These are phyloP conservation scores for Echites panduratus DNA, from an alignment of 257 asterid species.

Conservation along the genomic window DNA sequence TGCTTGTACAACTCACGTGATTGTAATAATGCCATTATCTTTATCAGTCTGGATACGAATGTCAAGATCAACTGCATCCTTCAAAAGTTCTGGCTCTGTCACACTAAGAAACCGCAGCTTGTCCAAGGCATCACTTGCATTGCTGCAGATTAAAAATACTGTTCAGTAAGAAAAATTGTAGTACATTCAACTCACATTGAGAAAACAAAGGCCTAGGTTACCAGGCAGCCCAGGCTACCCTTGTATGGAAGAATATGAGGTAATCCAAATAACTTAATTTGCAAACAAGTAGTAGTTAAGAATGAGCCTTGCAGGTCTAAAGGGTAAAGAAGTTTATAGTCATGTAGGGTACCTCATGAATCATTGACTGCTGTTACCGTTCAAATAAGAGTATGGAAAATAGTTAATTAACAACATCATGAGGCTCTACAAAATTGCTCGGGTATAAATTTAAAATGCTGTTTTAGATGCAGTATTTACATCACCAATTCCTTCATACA, in stretches of 20 bases:
- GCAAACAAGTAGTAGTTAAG: neutral
- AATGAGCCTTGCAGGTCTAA: neutral
- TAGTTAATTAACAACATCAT: neutral
- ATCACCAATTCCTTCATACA: neutral
- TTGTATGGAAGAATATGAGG: neutral
- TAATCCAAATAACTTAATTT: neutral
- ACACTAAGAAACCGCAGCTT: constrained; percentile 94
- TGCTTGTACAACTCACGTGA: constrained; percentile 45
- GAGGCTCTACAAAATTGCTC: neutral
- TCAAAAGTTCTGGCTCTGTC: constrained; percentile 70
- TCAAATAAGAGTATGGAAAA: neutral
- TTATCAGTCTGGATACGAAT: constrained; percentile 79
- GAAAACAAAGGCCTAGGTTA: neutral
- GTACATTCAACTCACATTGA: neutral
- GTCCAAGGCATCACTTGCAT: constrained; percentile 99
- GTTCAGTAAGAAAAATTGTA: constrained; percentile 5
- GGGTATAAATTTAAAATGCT: neutral
- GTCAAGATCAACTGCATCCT: constrained; percentile 75
- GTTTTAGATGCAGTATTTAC: neutral
- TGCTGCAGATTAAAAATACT: constrained; percentile 40
- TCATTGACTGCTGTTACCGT: neutral
- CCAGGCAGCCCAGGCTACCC: neutral
- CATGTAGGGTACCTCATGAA: neutral
- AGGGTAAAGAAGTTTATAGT: neutral
- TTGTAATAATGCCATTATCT: constrained; percentile 81